Conservation (phyloP, 2,329 filamentous ascomycete species). For the Pyrenochaeta sp. region DNA sequence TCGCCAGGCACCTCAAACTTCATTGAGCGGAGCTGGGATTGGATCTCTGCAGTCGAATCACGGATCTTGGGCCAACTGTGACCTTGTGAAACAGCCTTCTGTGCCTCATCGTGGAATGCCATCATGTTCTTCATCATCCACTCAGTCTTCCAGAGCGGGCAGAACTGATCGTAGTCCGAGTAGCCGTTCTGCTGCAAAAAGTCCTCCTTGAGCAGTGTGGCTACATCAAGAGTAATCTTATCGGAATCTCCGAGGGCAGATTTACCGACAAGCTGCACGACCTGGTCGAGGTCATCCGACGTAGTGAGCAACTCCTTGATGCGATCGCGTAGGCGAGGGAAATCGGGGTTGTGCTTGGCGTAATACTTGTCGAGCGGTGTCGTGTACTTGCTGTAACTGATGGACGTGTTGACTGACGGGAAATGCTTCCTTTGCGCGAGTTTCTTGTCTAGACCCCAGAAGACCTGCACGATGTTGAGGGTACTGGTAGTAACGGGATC, state of each 20-base stretch:
- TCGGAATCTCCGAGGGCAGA: conserved; percentile 93
- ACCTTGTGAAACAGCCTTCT: conserved; percentile 92
- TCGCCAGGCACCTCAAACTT: conserved; percentile 96
- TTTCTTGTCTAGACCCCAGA: conserved; percentile 99
- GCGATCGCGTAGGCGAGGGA: conserved; percentile 88
- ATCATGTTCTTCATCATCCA: conserved; percentile 99
- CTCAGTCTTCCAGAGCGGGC: conserved; percentile 98
- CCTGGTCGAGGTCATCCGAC: conserved; percentile 97
- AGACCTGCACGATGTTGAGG: conserved; percentile 96
- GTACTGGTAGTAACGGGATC: conserved; percentile 95
- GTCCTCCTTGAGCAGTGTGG: conserved; percentile 93
- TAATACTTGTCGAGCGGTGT: conserved; percentile 89
- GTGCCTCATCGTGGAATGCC: conserved; percentile 95
- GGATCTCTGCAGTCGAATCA: conserved; percentile 86
- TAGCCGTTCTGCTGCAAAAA: conserved; percentile 99
- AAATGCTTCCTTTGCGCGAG: conserved; percentile 99
- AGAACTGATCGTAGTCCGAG: conserved; percentile 99
- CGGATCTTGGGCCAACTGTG: conserved; percentile 92
- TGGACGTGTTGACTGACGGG: conserved; percentile 93
- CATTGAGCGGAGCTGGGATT: conserved; percentile 84
- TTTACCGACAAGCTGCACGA: conserved; percentile 98
- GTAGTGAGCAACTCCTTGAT: conserved; percentile 93
- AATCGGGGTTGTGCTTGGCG: conserved; percentile 90
- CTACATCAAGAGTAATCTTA: conserved; percentile 97
- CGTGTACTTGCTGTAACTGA: conserved; percentile 98